These are phyloP conservation scores for Candida endomychidarum DNA, from an alignment of 805 yeast species.

Conservation along the genomic window DNA sequence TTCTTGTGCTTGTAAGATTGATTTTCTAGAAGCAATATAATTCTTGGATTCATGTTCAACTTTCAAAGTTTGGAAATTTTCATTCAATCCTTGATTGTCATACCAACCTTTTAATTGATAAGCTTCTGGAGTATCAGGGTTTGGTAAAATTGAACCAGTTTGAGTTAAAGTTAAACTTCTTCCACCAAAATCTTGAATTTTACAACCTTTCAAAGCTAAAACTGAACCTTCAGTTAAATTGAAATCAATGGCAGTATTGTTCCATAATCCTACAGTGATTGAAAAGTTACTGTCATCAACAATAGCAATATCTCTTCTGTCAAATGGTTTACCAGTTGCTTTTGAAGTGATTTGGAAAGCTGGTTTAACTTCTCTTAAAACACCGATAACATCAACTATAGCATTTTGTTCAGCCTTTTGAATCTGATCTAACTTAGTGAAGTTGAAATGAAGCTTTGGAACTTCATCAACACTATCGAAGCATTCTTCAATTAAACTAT, in stretches of 20 bases:
- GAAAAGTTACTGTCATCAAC: slow-evolving; percentile 84
- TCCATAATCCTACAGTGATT: slow-evolving; percentile 86
- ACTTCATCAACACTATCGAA: slow-evolving; percentile 53
- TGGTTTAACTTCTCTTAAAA: slow-evolving; percentile 73
- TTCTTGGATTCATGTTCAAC: slow-evolving; percentile 46
- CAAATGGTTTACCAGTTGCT: slow-evolving; percentile 85
- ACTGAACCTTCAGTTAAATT: slow-evolving; percentile 72
- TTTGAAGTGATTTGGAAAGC: slow-evolving; percentile 78
- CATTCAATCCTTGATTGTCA: slow-evolving; percentile 70
- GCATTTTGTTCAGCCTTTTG: slow-evolving; percentile 69
- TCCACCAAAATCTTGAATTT: slow-evolving; percentile 86
- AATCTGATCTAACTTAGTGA: slow-evolving; percentile 66
- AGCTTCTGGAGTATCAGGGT: slow-evolving; percentile 90
- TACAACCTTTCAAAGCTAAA: slow-evolving; percentile 89
- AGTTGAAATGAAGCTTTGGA: slow-evolving; percentile 77
- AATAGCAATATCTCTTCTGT: slow-evolving; percentile 82
- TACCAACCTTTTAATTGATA: slow-evolving; percentile 93
- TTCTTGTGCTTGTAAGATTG: slow-evolving; percentile 63
- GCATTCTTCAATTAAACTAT: slow-evolving; percentile 71
- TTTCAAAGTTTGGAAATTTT: slow-evolving; percentile 61
- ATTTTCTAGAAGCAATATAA: slow-evolving; percentile 56
- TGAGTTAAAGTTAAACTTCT: slow-evolving; percentile 78
- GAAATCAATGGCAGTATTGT: slow-evolving; percentile 79
- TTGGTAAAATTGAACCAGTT: slow-evolving; percentile 69
- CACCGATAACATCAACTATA: slow-evolving; percentile 84